Conservation (phyloP, 2,329 filamentous ascomycete genomes). For the Trichoderma harzianum region DNA sequence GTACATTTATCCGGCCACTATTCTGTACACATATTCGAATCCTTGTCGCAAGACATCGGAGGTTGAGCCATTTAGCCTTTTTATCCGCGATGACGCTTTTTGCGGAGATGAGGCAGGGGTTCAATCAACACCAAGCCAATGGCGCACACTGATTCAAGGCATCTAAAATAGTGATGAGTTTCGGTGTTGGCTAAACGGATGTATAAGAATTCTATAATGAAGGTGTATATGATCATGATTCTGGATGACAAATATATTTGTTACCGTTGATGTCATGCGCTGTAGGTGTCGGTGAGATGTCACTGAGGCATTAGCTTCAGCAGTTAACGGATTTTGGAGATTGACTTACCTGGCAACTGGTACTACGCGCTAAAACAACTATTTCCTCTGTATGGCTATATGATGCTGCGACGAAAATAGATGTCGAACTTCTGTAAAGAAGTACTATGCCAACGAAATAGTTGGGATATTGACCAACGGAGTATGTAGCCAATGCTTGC, state of each 20-base stretch:
- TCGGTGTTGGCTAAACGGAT: neutral
- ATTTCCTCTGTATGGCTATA: neutral
- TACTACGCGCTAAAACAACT: neutral
- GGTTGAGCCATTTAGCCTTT: slow-evolving; percentile 3
- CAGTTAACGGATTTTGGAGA: neutral
- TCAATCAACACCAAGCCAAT: neutral
- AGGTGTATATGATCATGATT: neutral
- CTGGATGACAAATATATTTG: neutral
- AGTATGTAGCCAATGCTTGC: neutral
- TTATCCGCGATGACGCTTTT: slow-evolving; percentile 2
- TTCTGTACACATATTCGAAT: neutral
- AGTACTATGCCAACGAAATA: neutral
- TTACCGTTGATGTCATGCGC: neutral
- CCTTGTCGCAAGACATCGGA: neutral
- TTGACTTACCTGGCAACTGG: neutral
- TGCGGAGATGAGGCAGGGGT: slow-evolving; percentile 3
- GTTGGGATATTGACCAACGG: neutral
- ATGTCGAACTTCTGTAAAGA: neutral
- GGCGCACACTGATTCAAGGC: neutral
- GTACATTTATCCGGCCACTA: slow-evolving; percentile 3
- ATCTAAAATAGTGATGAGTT: neutral
- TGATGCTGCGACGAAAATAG: neutral
- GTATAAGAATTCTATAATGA: neutral
- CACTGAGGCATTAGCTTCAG: neutral
- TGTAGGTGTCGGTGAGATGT: neutral